These are phyloP conservation scores for Penicillium digitatum DNA, from an alignment of 2,329 filamentous ascomycete genomes.

Conservation along the genomic window DNA sequence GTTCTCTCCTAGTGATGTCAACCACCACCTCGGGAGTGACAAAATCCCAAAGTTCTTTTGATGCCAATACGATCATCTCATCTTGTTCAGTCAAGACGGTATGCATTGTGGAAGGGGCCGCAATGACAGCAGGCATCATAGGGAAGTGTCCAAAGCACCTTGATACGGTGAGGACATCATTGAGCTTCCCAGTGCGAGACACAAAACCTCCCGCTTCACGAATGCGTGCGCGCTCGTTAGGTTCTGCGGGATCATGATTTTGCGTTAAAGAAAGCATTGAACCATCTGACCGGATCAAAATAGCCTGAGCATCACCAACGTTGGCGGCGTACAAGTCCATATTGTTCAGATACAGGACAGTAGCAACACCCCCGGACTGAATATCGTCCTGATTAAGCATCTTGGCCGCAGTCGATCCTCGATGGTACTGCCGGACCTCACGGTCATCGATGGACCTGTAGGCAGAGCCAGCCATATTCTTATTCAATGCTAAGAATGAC, in stretches of 20 bases:
- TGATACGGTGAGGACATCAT: slow-evolving; percentile 86
- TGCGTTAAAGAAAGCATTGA: slow-evolving; percentile 76
- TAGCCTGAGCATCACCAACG: slow-evolving; percentile 91
- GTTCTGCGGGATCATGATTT: slow-evolving; percentile 90
- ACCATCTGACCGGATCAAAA: slow-evolving; percentile 86
- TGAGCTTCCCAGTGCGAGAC: slow-evolving; percentile 87
- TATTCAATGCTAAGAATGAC: slow-evolving; percentile 85
- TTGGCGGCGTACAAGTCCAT: slow-evolving; percentile 93
- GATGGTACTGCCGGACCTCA: slow-evolving; percentile 56
- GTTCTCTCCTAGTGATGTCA: slow-evolving; percentile 82
- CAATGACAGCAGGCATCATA: slow-evolving; percentile 87
- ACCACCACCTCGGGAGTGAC: slow-evolving; percentile 84
- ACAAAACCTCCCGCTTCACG: slow-evolving; percentile 94
- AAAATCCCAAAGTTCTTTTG: slow-evolving; percentile 92
- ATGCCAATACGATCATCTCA: slow-evolving; percentile 89
- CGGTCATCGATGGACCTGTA: slow-evolving; percentile 76
- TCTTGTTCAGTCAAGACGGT: slow-evolving; percentile 79
- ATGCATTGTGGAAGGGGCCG: slow-evolving; percentile 77
- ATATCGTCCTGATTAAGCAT: slow-evolving; percentile 85
- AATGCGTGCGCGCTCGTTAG: slow-evolving; percentile 78
- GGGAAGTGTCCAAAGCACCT: slow-evolving; percentile 93
- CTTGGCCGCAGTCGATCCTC: slow-evolving; percentile 67
- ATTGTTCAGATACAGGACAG: slow-evolving; percentile 81
- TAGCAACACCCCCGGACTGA: slow-evolving; percentile 84
- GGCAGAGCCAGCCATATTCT: slow-evolving; percentile 82